Percentiles rank a stretch among this genome's conserved stretches.
Evolutionary conservation across 192 early-diverging fungal species (phyloP).

Genomic region (Coemansia erecta): DNA sequence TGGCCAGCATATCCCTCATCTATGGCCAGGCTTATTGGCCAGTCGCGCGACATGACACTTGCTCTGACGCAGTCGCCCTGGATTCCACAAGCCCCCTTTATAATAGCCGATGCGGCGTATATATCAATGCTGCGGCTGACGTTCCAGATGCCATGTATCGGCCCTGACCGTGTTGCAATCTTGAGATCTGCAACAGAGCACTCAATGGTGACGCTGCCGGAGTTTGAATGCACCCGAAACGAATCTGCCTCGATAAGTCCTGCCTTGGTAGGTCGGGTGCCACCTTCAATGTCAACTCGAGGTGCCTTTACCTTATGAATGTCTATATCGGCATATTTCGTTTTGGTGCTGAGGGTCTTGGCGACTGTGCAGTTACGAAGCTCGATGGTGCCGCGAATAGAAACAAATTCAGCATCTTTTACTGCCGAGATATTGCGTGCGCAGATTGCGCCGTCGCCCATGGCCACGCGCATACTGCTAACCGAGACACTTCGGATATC

Average conservation of each 20-base stretch:
- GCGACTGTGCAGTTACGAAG: slow-evolving; percentile 11
- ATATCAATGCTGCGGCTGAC: slow-evolving; percentile 12
- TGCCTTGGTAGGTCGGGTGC: neutral
- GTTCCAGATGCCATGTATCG: slow-evolving; percentile 23
- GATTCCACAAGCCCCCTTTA: slow-evolving; percentile 12
- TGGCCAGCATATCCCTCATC: slow-evolving; percentile 15
- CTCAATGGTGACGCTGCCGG: slow-evolving; percentile 12
- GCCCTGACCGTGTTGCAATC: slow-evolving; percentile 8
- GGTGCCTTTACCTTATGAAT: neutral
- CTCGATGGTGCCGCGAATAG: slow-evolving; percentile 10
- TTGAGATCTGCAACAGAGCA: slow-evolving; percentile 8
- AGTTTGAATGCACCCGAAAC: neutral
- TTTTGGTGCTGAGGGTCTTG: slow-evolving; percentile 4
- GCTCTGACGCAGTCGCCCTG: slow-evolving; percentile 5
- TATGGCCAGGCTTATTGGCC: slow-evolving; percentile 25
- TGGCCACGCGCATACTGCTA: slow-evolving; percentile 19
- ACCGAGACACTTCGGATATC: neutral
- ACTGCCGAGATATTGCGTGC: neutral
- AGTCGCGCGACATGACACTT: slow-evolving; percentile 11
- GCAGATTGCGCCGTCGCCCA: slow-evolving; percentile 21
- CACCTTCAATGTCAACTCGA: neutral
- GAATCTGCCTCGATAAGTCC: slow-evolving; percentile 4
- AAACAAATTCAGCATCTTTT: slow-evolving; percentile 19
- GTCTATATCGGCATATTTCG: slow-evolving; percentile 1
- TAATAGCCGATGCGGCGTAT: slow-evolving; percentile 14